Percentiles rank a stretch among this genome's conserved stretches.
Evolutionary conservation across 2,329 filamentous ascomycete species (phyloP).

Genomic region (Penicillium rolfsii): DNA sequence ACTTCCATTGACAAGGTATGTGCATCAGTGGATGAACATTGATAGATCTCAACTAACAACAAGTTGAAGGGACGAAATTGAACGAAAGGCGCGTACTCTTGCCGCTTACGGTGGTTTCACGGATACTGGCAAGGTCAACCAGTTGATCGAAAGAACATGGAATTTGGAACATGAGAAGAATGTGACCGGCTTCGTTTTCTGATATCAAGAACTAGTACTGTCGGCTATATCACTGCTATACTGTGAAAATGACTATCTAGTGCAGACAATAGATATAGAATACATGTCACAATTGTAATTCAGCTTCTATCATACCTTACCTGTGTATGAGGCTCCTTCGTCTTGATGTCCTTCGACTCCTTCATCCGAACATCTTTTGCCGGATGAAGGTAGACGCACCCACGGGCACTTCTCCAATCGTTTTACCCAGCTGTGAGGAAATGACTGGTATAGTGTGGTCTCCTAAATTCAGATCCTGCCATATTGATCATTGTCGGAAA

Average conservation of each 20-base stretch:
- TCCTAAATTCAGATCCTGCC: not conserved
- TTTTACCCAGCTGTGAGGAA: not conserved
- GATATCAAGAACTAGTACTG: not conserved
- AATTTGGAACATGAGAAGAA: conserved; percentile 26
- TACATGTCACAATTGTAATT: not conserved
- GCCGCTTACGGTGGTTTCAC: conserved; percentile 30
- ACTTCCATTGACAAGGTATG: conserved; percentile 33
- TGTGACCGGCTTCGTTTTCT: conserved; percentile 27
- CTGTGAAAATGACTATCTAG: not conserved
- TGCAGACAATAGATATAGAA: not conserved
- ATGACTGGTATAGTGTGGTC: not conserved
- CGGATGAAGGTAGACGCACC: no score
- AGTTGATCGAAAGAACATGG: conserved; percentile 28
- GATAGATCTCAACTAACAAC: not conserved
- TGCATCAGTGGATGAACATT: not conserved
- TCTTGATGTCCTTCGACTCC: not conserved
- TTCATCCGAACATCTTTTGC: not conserved
- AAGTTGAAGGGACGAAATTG: conserved; percentile 24
- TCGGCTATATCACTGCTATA: not conserved
- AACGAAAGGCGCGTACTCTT: conserved; percentile 26
- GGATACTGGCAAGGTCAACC: conserved; percentile 21
- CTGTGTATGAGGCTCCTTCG: not conserved
- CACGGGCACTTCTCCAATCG: not conserved
- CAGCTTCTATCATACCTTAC: not conserved
- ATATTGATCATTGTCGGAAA: not conserved